Base-by-base conservation (phyloP, 164 flowering plant genomes). In the Pachysandra terminalis region DNA sequence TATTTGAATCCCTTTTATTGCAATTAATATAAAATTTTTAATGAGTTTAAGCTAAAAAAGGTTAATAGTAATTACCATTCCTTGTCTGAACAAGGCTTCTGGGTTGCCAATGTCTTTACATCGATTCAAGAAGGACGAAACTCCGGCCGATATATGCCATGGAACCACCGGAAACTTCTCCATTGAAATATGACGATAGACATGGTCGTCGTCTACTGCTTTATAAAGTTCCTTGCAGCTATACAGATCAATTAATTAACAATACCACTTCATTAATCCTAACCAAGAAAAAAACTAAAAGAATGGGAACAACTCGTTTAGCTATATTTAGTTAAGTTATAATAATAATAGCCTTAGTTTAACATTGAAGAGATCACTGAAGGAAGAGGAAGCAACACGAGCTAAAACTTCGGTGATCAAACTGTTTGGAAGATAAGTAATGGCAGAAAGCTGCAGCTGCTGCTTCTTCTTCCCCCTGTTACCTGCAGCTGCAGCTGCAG, bases 41-140 rank as follows among this genome's bases (percentile, higher is more conserved):
- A n/a, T n/a, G n/a, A n/a, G n/a, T 19, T 4, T 13, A 63, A 62
- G 40, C 15, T 41, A 45, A 40, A 15, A 45, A 40, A 40, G 45
- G 5, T 5, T 40, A 5, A 40, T 40, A 35, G 16, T 3, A 1
- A 19, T 25, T 59, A 68, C 70, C 70, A 65, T 53, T 23, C 77
- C 77, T 23, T 40, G 59, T 45, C 63, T 61, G 15, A 19, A 72
- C 6, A 72, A 5, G 1, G 63, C 57, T 28, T 67, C 75, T 0
- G 75, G 67, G 23, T 72, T 72, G 40, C 67, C 67, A 27, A 13
- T 61, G 1, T 72, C 67, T 24, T 41, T 22, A 52, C 71, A 67
- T 0, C 56, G 58, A 0, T 56, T 45, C 21, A 72, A 28, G 26
- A 72, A 72, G 0, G 13, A 25, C 1, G 17, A 8, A 6, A 9